A percentile compares a stretch with the other conserved stretches of the same genome.
Evolutionary conservation across 2,329 filamentous ascomycete genomes (phyloP).

Genomic region (Colletotrichum gloeosporioides): DNA sequence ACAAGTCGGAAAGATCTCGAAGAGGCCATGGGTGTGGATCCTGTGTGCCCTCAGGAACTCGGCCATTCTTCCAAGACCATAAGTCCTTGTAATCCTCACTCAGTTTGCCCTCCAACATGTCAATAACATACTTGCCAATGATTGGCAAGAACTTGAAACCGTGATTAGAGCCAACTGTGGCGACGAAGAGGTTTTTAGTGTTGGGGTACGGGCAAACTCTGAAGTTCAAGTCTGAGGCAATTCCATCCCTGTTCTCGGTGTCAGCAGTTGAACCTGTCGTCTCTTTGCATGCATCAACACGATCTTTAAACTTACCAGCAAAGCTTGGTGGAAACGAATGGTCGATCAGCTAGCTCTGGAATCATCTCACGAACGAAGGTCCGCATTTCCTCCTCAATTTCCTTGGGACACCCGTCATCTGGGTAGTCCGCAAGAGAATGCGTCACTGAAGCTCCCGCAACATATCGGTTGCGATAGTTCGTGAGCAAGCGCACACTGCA

Average conservation of each 20-base stretch:
- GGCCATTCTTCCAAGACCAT: slow-evolving; percentile 37
- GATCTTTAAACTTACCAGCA: slow-evolving; percentile 53
- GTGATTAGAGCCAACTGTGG: slow-evolving; percentile 58
- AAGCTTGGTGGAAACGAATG: slow-evolving; percentile 52
- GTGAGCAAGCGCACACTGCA: slow-evolving; percentile 60
- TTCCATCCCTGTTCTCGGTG: slow-evolving; percentile 29
- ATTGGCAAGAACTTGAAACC: slow-evolving; percentile 59
- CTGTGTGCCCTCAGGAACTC: slow-evolving; percentile 19
- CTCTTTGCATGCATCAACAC: not conserved
- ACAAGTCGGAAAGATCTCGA: slow-evolving; percentile 25
- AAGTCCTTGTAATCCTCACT: slow-evolving; percentile 41
- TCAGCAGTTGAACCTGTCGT: not conserved
- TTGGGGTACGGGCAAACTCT: slow-evolving; percentile 23
- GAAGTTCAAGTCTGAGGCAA: slow-evolving; percentile 33
- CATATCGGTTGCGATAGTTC: slow-evolving; percentile 39
- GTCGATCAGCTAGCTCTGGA: slow-evolving; percentile 52
- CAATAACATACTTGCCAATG: slow-evolving; percentile 55
- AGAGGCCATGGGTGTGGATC: slow-evolving; percentile 25
- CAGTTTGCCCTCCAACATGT: slow-evolving; percentile 47
- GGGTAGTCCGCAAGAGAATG: slow-evolving; percentile 28
- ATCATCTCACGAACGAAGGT: slow-evolving; percentile 54
- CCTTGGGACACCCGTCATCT: slow-evolving; percentile 45
- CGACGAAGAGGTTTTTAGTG: slow-evolving; percentile 47
- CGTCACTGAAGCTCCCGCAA: slow-evolving; percentile 22
- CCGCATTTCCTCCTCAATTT: slow-evolving; percentile 59